Percentiles rank a stretch among this genome's conserved stretches.
These are phyloP conservation scores for Erysiphe pulchra DNA, from an alignment of 2,329 filamentous ascomycete genomes.

Conservation along the genomic window DNA sequence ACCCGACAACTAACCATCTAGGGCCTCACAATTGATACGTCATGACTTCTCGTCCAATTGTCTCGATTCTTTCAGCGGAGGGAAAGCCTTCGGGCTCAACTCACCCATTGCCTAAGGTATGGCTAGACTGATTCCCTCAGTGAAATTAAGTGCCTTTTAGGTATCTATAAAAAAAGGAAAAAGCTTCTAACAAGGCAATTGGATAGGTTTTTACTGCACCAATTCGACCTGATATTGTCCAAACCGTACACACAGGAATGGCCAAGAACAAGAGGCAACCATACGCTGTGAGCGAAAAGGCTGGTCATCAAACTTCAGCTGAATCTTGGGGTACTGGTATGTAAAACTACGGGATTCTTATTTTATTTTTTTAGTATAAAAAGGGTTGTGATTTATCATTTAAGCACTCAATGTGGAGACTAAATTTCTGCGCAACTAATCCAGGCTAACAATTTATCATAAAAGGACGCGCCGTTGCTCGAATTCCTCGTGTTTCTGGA, in stretches of 20 bases:
- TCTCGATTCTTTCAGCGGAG: slow-evolving; percentile 92
- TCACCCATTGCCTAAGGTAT: slow-evolving; percentile 57
- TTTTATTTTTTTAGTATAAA: too few species aligned
- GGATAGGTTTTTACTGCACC: slow-evolving; percentile 68
- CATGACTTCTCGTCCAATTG: slow-evolving; percentile 91
- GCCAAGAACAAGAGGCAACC: slow-evolving; percentile 99
- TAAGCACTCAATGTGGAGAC: not conserved
- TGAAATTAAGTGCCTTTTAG: not conserved
- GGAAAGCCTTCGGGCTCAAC: slow-evolving; percentile 75
- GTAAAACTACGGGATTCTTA: slow-evolving; percentile 15
- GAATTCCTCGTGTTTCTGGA: slow-evolving; percentile 99
- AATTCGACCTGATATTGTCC: slow-evolving; percentile 97
- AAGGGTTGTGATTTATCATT: too few species aligned
- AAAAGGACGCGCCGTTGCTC: slow-evolving; percentile 87
- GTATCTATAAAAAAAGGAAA: not conserved
- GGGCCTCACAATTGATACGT: slow-evolving; percentile 1
- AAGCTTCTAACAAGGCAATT: slow-evolving; percentile 5
- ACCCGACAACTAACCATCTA: too few species aligned
- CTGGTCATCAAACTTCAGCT: slow-evolving; percentile 97
- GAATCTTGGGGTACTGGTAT: slow-evolving; percentile 99
- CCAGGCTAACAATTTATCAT: not conserved
- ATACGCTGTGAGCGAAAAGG: slow-evolving; percentile 99
- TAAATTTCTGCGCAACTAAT: not conserved
- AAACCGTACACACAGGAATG: slow-evolving; percentile 88
- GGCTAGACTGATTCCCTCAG: not conserved